These are phyloP conservation scores for Cladorrhinum samala DNA, from an alignment of 495 filamentous ascomycete species.

Conservation along the genomic window DNA sequence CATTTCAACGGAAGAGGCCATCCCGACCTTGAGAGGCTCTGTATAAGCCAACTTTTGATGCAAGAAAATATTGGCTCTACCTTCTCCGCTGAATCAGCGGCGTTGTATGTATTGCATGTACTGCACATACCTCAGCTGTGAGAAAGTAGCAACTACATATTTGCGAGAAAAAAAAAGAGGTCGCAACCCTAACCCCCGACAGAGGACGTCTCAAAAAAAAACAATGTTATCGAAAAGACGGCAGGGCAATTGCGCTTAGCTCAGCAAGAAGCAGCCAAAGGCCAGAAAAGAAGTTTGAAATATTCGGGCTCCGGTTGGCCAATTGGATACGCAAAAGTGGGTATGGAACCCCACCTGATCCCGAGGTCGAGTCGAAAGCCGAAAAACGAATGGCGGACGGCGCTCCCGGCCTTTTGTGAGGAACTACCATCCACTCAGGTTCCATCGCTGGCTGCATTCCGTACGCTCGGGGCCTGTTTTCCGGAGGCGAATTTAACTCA, in stretches of 20 bases:
- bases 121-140: too few species aligned
- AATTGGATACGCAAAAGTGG: constrained; percentile 5
- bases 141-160: too few species aligned
- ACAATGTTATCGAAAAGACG: too few species aligned
- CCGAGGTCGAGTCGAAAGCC: constrained; percentile 11
- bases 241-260: constrained; percentile 1
- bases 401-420: constrained; percentile 2
- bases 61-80: too few species aligned
- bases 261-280: constrained; percentile 13
- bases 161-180: too few species aligned
- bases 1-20: too few species aligned
- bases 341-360: constrained; percentile 13
- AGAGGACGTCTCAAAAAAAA: too few species aligned
- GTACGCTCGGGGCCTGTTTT: constrained; percentile 6
- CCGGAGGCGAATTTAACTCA: constrained; percentile 12
- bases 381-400: background rate
- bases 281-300: constrained; percentile 15
- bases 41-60: too few species aligned
- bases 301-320: constrained; percentile 16
- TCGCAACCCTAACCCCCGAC: too few species aligned
- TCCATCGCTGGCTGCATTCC: background rate
- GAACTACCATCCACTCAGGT: background rate
- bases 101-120: too few species aligned
- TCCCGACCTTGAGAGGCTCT: too few species aligned
- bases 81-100: too few species aligned